These are phyloP conservation scores for Lasiodiplodia sp. DNA, from an alignment of 2,329 filamentous ascomycete species.

Conservation along the genomic window DNA sequence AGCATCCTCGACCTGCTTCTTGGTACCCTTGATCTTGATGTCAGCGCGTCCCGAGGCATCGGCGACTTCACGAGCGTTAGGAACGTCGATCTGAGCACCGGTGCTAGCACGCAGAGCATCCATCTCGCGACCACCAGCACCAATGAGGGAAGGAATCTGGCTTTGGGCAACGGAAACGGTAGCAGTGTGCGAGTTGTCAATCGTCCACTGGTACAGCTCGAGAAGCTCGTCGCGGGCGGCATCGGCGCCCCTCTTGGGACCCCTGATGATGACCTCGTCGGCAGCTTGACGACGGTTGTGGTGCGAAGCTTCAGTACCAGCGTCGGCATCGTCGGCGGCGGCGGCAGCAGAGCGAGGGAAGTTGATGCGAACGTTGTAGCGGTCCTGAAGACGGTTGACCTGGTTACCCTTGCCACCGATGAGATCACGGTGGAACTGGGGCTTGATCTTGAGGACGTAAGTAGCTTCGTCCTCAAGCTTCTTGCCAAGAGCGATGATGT, in stretches of 20 bases:
- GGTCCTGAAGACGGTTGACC: conserved; percentile 89
- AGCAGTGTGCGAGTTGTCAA: conserved; percentile 83
- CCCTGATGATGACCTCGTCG: conserved; percentile 90
- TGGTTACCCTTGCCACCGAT: conserved; percentile 88
- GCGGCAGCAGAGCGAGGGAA: conserved; percentile 75
- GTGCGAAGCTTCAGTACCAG: conserved; percentile 59
- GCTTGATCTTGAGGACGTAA: conserved; percentile 85
- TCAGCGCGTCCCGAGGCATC: conserved; percentile 75
- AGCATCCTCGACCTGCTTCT: conserved; percentile 86
- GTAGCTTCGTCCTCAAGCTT: conserved; percentile 91
- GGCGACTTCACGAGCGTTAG: conserved; percentile 75
- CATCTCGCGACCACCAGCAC: conserved; percentile 87
- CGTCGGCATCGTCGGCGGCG: conserved; percentile 75
- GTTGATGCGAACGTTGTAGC: conserved; percentile 94
- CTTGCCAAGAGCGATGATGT: conserved; percentile 80
- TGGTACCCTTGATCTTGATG: conserved; percentile 91
- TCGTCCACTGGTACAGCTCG: conserved; percentile 85
- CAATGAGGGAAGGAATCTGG: conserved; percentile 93
- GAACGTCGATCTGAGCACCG: conserved; percentile 90
- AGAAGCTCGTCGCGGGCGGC: conserved; percentile 90
- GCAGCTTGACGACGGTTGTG: conserved; percentile 74
- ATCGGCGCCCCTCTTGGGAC: conserved; percentile 91
- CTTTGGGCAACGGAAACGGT: conserved; percentile 86
- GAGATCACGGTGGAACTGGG: conserved; percentile 91
- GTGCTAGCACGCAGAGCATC: conserved; percentile 86